A percentile compares a stretch with the other conserved stretches of the same genome.
phyloP scores from a whole-genome alignment of 1,139 yeast species.

The Blastobotrys serpentis region DNA sequence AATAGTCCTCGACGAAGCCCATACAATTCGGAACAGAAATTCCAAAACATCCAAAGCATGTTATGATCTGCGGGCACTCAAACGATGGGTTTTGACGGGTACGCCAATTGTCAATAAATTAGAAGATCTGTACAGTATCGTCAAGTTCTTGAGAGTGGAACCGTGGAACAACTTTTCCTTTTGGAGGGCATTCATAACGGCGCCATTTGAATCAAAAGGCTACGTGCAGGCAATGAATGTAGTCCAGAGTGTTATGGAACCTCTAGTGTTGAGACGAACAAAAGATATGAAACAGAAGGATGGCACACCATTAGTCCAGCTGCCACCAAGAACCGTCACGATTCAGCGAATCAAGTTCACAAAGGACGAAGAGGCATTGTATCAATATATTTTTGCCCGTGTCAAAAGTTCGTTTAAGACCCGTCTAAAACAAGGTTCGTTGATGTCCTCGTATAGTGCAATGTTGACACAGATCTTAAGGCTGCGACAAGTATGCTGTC shows the following conservation, averaged over 20 bases:
- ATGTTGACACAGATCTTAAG: slow-evolving; percentile 81
- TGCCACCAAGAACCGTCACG: slow-evolving; percentile 73
- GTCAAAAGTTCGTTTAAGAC: slow-evolving; percentile 73
- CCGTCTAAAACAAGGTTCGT: slow-evolving; percentile 59
- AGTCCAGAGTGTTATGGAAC: slow-evolving; percentile 81
- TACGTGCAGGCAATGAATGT: slow-evolving; percentile 74
- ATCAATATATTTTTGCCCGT: slow-evolving; percentile 64
- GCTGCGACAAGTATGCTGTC: slow-evolving; percentile 87
- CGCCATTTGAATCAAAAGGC: slow-evolving; percentile 74
- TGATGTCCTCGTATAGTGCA: slow-evolving; percentile 72
- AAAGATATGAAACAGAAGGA: slow-evolving; percentile 75
- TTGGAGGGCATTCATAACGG: slow-evolving; percentile 86
- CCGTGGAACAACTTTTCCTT: slow-evolving; percentile 89
- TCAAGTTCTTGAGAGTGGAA: slow-evolving; percentile 70
- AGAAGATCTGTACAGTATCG: slow-evolving; percentile 80
- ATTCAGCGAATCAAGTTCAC: slow-evolving; percentile 68
- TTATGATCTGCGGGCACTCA: slow-evolving; percentile 57
- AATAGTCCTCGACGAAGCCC: slow-evolving; percentile 88
- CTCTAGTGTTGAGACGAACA: slow-evolving; percentile 79
- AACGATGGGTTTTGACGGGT: slow-evolving; percentile 90
- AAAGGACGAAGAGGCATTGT: slow-evolving; percentile 62
- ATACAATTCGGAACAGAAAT: slow-evolving; percentile 75
- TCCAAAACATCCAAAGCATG: slow-evolving; percentile 83
- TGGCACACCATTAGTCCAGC: slow-evolving; percentile 71
- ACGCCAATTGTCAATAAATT: slow-evolving; percentile 89